A percentile compares a stretch with the other conserved stretches of the same genome.
These are phyloP conservation scores for Centaurea solstitialis DNA, from an alignment of 129 eudicot species.

Conservation along the genomic window DNA sequence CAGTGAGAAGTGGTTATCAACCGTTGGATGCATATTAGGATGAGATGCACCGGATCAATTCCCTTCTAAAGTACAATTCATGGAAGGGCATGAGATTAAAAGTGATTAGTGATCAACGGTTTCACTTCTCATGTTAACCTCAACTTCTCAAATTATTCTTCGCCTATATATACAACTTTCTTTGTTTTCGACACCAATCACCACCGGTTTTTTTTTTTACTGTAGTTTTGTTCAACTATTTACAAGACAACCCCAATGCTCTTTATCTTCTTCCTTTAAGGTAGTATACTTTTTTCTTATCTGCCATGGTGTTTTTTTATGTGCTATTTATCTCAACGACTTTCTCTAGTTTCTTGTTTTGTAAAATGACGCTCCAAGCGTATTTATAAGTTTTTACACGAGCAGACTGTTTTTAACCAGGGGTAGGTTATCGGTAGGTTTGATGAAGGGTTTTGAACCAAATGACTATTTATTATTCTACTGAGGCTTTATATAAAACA, in stretches of 20 bases:
- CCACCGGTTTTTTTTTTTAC: neutral
- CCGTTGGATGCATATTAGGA: no score
- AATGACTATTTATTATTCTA: neutral
- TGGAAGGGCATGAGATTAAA: no score
- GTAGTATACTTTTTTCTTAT: neutral
- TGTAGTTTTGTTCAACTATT: neutral
- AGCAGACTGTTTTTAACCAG: neutral
- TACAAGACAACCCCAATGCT: neutral
- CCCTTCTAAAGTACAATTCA: no score
- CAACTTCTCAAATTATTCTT: no score
- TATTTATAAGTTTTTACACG: neutral
- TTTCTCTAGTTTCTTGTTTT: neutral
- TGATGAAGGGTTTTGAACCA: neutral
- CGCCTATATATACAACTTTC: no score
- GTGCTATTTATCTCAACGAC: neutral
- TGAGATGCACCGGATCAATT: no score
- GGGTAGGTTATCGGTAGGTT: neutral
- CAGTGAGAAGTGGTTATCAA: no score
- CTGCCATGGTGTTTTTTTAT: neutral
- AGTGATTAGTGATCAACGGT: no score
- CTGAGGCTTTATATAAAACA: neutral
- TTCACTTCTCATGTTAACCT: no score
- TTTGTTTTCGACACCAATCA: neutral
- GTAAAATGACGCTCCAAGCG: neutral
- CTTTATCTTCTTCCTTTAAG: neutral